phyloP scores from a whole-genome alignment of 2,329 filamentous ascomycete species.

The Pseudopyricularia javanii region DNA sequence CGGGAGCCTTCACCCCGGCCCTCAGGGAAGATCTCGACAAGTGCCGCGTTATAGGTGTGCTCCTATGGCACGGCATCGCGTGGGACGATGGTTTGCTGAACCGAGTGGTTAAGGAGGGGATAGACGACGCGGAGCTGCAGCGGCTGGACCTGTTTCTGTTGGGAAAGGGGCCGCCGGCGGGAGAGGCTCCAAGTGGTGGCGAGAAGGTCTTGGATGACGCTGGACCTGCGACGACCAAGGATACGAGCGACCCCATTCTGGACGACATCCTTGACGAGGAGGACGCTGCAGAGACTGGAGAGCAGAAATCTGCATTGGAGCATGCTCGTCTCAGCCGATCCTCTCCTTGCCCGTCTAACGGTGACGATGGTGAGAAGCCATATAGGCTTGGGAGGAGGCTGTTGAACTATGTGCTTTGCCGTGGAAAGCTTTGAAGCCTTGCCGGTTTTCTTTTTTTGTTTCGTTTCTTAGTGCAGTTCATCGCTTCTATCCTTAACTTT shows the following conservation, averaged over 20 bases:
- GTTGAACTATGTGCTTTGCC: neutral
- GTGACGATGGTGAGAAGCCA: neutral
- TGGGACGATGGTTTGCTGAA: constrained; percentile 49
- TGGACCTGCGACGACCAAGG: neutral
- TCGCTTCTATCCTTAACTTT: neutral
- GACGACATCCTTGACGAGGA: constrained; percentile 3
- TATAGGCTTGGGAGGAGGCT: neutral
- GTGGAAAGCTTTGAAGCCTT: constrained; percentile 1
- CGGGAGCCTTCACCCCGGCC: constrained; percentile 13
- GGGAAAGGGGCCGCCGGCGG: neutral
- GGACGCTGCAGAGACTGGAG: neutral
- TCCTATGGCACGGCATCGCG: constrained; percentile 52
- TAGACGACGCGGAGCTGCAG: constrained; percentile 39
- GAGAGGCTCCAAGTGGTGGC: no score
- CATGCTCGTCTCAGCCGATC: neutral
- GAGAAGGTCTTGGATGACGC: neutral
- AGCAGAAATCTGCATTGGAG: neutral
- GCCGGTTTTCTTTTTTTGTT: neutral
- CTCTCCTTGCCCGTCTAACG: neutral
- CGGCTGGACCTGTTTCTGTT: constrained; percentile 26
- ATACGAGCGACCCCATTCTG: neutral
- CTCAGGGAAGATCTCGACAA: constrained; percentile 13
- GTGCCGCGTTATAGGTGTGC: constrained; percentile 33
- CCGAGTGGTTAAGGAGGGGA: constrained; percentile 38
- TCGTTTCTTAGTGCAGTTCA: neutral